A percentile compares a stretch with the other conserved stretches of the same genome.
Conservation (phyloP, 78 protist species). For the Speleostelium caveatum region DNA sequence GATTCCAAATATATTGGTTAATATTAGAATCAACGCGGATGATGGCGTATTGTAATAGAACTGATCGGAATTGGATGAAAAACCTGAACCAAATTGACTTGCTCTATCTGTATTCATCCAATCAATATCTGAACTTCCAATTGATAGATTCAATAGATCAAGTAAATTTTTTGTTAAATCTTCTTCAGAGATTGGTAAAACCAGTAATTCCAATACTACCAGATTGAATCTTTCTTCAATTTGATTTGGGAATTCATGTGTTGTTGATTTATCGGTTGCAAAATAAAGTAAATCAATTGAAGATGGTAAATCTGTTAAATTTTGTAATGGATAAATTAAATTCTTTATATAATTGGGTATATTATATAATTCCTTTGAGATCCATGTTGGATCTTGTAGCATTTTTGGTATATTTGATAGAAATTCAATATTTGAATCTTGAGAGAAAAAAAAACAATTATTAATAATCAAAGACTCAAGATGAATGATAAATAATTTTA, state of each 20-base stretch:
- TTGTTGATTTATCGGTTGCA: neutral
- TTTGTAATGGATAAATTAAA: constrained; percentile 2
- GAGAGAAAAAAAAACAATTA: too few species aligned
- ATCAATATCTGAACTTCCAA: neutral
- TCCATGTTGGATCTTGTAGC: neutral
- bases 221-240: neutral
- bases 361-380: too few species aligned
- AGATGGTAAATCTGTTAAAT: neutral
- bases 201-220: neutral
- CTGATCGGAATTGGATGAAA: too few species aligned
- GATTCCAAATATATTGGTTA: neutral
- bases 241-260: constrained; percentile 9
- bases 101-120: neutral
- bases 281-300: neutral
- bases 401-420: neutral
- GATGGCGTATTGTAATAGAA: neutral
- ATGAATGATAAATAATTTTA: too few species aligned
- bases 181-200: neutral
- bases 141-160: neutral
- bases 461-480: too few species aligned
- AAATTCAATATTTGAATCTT: neutral
- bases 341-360: neutral
- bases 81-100: neutral
- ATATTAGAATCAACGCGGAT: neutral
- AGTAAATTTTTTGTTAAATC: neutral